Evolutionary conservation across 192 early-diverging fungal genomes (phyloP).

Genomic region (Coemansia sp.): DNA sequence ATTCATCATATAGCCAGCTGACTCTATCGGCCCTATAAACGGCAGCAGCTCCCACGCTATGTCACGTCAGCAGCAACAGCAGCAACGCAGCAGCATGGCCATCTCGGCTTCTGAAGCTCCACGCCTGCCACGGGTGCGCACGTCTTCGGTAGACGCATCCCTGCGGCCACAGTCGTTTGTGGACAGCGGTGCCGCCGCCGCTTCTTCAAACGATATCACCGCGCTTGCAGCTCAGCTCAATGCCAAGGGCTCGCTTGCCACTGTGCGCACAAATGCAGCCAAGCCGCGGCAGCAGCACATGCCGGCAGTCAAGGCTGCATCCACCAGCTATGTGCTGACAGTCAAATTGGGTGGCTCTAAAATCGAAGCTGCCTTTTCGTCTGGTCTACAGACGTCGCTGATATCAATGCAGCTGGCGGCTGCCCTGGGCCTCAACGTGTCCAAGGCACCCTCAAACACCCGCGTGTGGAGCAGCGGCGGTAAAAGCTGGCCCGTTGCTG

Average conservation of each 20-base stretch:
- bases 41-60: slow-evolving; percentile 9
- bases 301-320: slow-evolving; percentile 14
- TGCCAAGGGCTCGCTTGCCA: slow-evolving; percentile 31
- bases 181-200: slow-evolving; percentile 2
- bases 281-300: slow-evolving; percentile 14
- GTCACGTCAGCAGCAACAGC: slow-evolving; percentile 4
- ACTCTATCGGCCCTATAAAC: no score
- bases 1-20: no score
- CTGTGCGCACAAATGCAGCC: slow-evolving; percentile 7
- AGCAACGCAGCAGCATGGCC: slow-evolving; percentile 27
- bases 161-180: slow-evolving; percentile 17
- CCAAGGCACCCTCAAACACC: slow-evolving; percentile 15
- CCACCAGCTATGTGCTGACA: slow-evolving; percentile 24
- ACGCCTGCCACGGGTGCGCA: slow-evolving; percentile 20
- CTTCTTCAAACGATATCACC: slow-evolving; percentile 3
- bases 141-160: slow-evolving; percentile 23
- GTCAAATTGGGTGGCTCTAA: slow-evolving; percentile 35
- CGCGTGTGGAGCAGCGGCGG: slow-evolving; percentile 45
- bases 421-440: slow-evolving; percentile 26
- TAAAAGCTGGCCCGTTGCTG: slow-evolving; percentile 39
- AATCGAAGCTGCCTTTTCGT: slow-evolving; percentile 32
- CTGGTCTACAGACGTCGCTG: slow-evolving; percentile 45
- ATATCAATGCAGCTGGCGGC: slow-evolving; percentile 39
- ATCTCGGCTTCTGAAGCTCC: slow-evolving; percentile 21
- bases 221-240: slow-evolving; percentile 10